Base-by-base conservation (phyloP, 2,329 filamentous ascomycete species). In the Colletotrichum cereale region DNA sequence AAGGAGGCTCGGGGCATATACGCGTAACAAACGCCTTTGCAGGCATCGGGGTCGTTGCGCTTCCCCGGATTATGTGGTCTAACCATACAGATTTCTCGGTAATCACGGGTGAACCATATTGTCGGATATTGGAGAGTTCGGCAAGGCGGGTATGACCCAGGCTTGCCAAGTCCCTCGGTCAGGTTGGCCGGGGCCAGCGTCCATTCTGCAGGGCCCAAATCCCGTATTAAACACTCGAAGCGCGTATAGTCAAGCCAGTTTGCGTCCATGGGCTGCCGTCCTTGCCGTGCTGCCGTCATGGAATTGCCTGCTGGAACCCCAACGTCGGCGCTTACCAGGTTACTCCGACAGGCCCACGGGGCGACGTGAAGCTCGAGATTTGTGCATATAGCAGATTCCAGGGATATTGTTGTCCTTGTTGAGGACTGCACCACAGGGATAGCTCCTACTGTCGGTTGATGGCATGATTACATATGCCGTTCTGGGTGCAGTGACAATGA, bases 21-120 rank as follows among this genome's bases (percentile, higher is more conserved):
- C 36, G 38, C n/a, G n/a, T n/a, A n/a, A n/a, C n/a, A 26, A 42
- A 38, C 56, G n/a, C 38, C 48, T 56, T 62, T 67, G 57, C 57
- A 62, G n/a, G 67, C 53, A 57, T 67, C 64, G 67, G 64, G 57
- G 50, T 57, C 34, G 48, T 52, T n/a, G 31, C 34, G 40, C 65
- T 36, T 40, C 53, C 63, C 67, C 48, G 40, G 64, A 71, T 44
- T 52, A 36, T 36, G 62, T 71, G 50, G 52, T 71, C 67, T 56
- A 42, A 71, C 67, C 48, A 57, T 62, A 40, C 42, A 62, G n/a
- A 52, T 57, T 67, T 50, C 64, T 62, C 57, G 64, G 57, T 57
- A 57, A 53, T 62, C 57, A 55, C 36, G 65, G 44, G 58, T 56
- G 58, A 71, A 71, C 58, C 65, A 14, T 63, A 44, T 44, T 68